These are phyloP conservation scores for Pistacia integerrima DNA, from an alignment of 345 rosid genomes.

Conservation along the genomic window DNA sequence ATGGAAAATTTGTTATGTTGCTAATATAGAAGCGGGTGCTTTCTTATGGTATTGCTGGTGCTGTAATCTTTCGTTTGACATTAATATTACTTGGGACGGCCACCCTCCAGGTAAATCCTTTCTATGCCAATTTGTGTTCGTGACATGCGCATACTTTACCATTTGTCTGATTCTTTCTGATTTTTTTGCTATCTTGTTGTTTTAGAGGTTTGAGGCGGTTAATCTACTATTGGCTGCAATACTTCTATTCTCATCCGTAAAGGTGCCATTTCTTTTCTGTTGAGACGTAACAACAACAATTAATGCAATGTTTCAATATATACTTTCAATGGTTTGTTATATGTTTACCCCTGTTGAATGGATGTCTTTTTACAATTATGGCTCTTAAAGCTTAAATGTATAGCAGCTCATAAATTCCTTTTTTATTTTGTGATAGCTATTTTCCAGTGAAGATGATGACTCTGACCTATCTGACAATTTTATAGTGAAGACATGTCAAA, in stretches of 20 bases:
- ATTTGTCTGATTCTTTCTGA: slow-evolving; percentile 12
- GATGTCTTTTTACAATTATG: background rate
- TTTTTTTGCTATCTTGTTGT: slow-evolving; percentile 18
- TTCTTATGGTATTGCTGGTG: slow-evolving; percentile 91
- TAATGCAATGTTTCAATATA: background rate
- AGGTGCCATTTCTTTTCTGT: slow-evolving; percentile 50
- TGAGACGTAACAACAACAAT: slow-evolving; percentile 7
- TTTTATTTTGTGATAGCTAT: slow-evolving; percentile 49
- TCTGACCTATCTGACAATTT: slow-evolving; percentile 78
- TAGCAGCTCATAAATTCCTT: slow-evolving; percentile 8
- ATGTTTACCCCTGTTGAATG: background rate
- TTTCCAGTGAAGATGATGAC: slow-evolving; percentile 80
- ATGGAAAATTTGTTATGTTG: slow-evolving; percentile 26
- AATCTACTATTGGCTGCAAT: slow-evolving; percentile 79
- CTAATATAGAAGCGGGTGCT: slow-evolving; percentile 73
- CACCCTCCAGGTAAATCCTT: slow-evolving; percentile 75
- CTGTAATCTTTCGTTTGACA: slow-evolving; percentile 71
- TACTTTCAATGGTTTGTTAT: background rate
- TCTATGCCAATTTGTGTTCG: background rate
- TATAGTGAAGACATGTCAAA: slow-evolving; percentile 92
- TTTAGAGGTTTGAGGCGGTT: slow-evolving; percentile 82
- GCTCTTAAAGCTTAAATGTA: background rate
- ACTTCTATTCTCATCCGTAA: slow-evolving; percentile 81
- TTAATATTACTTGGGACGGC: slow-evolving; percentile 88
- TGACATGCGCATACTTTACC: background rate